phyloP scores from a whole-genome alignment of 2,329 filamentous ascomycete species.

The Cladosporium halotolerans region DNA sequence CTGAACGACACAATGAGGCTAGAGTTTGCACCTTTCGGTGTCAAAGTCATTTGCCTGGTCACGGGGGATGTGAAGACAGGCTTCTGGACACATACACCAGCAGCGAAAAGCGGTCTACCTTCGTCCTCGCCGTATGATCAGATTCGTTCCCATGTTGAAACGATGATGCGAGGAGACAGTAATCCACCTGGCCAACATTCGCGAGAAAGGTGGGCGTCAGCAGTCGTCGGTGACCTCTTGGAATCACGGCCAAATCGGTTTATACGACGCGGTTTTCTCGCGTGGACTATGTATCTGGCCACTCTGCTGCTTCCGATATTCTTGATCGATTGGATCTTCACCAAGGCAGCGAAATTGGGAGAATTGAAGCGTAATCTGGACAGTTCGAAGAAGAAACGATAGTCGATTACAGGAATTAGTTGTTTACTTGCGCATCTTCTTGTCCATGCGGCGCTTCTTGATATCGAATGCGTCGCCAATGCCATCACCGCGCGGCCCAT shows the following conservation, averaged over 20 bases:
- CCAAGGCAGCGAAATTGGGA: not conserved
- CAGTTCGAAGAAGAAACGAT: not conserved
- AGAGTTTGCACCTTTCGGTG: constrained; percentile 25
- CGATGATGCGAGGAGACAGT: constrained; percentile 8
- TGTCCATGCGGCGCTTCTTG: constrained; percentile 49
- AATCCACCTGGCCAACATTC: constrained; percentile 10
- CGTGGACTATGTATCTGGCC: not conserved
- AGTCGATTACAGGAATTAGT: not conserved
- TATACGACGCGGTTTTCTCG: constrained; percentile 13
- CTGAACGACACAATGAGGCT: constrained; percentile 23
- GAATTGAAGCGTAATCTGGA: not conserved
- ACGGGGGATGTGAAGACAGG: constrained; percentile 18
- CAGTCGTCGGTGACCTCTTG: constrained; percentile 14
- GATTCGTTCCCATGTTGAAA: constrained; percentile 12
- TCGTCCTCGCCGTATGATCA: constrained; percentile 20
- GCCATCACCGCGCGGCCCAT: constrained; percentile 63
- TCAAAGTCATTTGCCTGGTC: constrained; percentile 18
- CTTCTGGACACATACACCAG: constrained; percentile 5
- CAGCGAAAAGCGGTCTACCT: constrained; percentile 17
- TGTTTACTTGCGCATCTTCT: constrained; percentile 34
- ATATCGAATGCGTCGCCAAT: constrained; percentile 69
- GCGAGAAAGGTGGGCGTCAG: constrained; percentile 17
- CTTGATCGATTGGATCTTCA: not conserved
- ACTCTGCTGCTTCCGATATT: constrained; percentile 2
- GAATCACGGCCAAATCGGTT: constrained; percentile 10